These are phyloP conservation scores for Russula sp. DNA, from an alignment of 768 basidiomycete genomes.

Conservation along the genomic window DNA sequence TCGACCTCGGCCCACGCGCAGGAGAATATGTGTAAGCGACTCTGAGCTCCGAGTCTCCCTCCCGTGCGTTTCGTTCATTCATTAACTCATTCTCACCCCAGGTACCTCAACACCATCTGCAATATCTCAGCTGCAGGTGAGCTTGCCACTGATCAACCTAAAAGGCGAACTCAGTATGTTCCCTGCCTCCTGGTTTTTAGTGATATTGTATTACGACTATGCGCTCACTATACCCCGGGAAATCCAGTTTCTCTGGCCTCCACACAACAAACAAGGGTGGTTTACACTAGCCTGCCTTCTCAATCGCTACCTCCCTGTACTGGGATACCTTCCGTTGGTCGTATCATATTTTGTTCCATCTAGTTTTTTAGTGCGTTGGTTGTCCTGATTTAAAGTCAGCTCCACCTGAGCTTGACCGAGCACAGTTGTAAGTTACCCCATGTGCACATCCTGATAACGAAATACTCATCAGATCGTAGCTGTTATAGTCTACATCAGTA, in stretches of 20 bases:
- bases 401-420: no score
- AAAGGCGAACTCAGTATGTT: neutral
- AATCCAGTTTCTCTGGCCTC: constrained; percentile 40
- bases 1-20: neutral
- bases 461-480: neutral
- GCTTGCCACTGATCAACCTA: neutral
- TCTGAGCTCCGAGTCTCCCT: neutral
- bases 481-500: constrained; percentile 1
- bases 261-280: constrained; percentile 31
- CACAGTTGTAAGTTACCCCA: neutral
- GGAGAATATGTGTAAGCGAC: neutral
- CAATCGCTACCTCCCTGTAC: constrained; percentile 44
- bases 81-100: neutral
- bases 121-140: neutral
- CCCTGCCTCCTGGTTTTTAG: constrained; percentile 15
- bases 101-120: constrained; percentile 2
- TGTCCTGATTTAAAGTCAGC: neutral
- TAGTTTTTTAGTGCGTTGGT: neutral
- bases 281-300: constrained; percentile 43
- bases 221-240: constrained; percentile 32
- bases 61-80: neutral
- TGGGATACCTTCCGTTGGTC: constrained; percentile 31
- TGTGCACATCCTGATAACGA: neutral
- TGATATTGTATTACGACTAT: constrained; percentile 31
- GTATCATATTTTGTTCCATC: constrained; percentile 23